These are phyloP conservation scores for Anthracocystis walkeri DNA, from an alignment of 1,284 basidiomycete species.

Conservation along the genomic window DNA sequence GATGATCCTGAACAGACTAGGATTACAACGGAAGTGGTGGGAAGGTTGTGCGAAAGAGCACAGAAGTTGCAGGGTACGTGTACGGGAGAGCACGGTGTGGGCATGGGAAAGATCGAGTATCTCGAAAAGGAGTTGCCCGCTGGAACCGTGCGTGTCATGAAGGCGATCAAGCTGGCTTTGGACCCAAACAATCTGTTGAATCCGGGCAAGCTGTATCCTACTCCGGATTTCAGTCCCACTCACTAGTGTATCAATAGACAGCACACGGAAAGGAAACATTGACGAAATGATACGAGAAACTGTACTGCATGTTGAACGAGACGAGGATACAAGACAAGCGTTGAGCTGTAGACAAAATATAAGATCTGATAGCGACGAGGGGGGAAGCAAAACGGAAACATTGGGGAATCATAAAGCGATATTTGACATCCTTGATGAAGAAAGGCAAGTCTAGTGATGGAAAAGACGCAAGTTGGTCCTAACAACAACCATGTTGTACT, in stretches of 20 bases:
- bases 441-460: slow-evolving; percentile 60
- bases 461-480: slow-evolving; percentile 67
- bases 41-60: slow-evolving; percentile 71
- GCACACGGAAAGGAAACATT: neutral
- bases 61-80: slow-evolving; percentile 72
- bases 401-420: neutral
- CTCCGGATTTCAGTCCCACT: slow-evolving; percentile 10
- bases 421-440: too few relatives aligned
- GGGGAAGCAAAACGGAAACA: neutral
- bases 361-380: neutral
- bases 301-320: slow-evolving; percentile 29
- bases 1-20: slow-evolving; percentile 42
- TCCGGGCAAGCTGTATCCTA: slow-evolving; percentile 58
- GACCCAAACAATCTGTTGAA: slow-evolving; percentile 63
- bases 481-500: slow-evolving; percentile 66
- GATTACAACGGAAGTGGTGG: slow-evolving; percentile 71
- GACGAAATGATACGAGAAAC: slow-evolving; percentile 3
- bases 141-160: slow-evolving; percentile 55
- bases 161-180: slow-evolving; percentile 53
- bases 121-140: slow-evolving; percentile 57
- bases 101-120: slow-evolving; percentile 58
- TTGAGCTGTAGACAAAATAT: slow-evolving; percentile 10
- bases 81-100: slow-evolving; percentile 69
- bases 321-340: slow-evolving; percentile 11
- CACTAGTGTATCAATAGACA: slow-evolving; percentile 4